These are phyloP conservation scores for Acacia crassicarpa DNA, from an alignment of 306 rosid genomes.

Conservation along the genomic window DNA sequence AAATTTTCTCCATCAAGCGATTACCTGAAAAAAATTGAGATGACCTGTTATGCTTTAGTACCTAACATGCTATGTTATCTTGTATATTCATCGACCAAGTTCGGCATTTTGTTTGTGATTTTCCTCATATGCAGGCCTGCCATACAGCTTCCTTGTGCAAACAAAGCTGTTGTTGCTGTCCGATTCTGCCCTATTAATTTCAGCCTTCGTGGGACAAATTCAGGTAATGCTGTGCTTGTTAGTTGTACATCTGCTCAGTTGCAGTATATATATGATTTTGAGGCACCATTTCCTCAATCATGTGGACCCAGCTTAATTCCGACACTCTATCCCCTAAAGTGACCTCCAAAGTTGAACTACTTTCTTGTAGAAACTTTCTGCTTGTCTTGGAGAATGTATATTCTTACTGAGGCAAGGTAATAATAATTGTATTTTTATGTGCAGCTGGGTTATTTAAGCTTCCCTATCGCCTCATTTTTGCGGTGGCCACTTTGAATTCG, in stretches of 20 bases:
- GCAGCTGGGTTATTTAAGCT: constrained; percentile 82
- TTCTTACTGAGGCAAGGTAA: neutral
- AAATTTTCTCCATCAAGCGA: neutral
- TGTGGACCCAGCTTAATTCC: neutral
- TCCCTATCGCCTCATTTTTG: constrained; percentile 86
- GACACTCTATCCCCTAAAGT: neutral
- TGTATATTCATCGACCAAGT: neutral
- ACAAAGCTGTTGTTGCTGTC: constrained; percentile 83
- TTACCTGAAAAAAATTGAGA: neutral
- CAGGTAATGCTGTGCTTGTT: constrained; percentile 48
- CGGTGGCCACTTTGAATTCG: constrained; percentile 86
- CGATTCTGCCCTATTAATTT: constrained; percentile 77
- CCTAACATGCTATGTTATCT: constrained; percentile 9
- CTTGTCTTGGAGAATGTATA: constrained; percentile 21
- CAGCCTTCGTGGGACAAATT: constrained; percentile 59
- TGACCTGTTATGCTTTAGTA: constrained; percentile 5
- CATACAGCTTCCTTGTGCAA: constrained; percentile 85
- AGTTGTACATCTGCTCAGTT: constrained; percentile 5
- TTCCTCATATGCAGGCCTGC: constrained; percentile 72
- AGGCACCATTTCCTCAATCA: constrained; percentile 19
- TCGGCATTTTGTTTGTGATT: constrained; percentile 21
- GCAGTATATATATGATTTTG: neutral
- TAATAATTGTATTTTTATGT: constrained; percentile 31
- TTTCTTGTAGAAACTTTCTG: neutral
- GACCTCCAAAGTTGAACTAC: constrained; percentile 2